Percentiles rank a stretch among this genome's conserved stretches.
Conservation (phyloP, 805 yeast species). For the Yarrowia divulgata region DNA sequence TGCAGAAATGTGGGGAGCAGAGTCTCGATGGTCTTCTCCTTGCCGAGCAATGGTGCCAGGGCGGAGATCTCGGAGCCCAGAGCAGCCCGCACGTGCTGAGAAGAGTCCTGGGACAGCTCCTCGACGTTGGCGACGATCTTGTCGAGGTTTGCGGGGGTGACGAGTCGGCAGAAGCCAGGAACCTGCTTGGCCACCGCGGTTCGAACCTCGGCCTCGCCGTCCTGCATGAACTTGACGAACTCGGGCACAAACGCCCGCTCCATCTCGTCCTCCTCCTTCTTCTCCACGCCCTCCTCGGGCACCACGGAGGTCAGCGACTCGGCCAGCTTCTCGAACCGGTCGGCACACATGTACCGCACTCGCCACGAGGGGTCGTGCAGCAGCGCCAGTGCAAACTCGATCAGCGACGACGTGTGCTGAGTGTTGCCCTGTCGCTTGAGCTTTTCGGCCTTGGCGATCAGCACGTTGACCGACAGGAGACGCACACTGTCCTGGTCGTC, state of each 20-base stretch:
- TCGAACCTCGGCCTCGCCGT: conserved; percentile 95
- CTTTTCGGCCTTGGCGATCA: conserved; percentile 71
- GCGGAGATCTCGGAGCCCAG: conserved; percentile 88
- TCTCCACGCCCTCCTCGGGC: conserved; percentile 21
- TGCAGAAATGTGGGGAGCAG: conserved; percentile 86
- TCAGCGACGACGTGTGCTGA: conserved; percentile 46
- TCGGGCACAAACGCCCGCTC: conserved; percentile 69
- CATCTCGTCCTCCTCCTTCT: conserved; percentile 56
- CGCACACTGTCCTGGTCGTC: conserved; percentile 97
- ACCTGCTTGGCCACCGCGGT: conserved; percentile 92
- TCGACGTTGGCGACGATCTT: conserved; percentile 85
- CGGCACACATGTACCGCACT: conserved; percentile 98
- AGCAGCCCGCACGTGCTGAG: conserved; percentile 92
- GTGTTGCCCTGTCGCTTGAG: conserved; percentile 46
- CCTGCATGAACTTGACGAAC: conserved; percentile 80
- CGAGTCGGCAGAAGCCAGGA: conserved; percentile 57
- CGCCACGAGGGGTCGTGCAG: conserved; percentile 95
- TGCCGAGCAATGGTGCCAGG: conserved; percentile 83
- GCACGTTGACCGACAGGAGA: conserved; percentile 83
- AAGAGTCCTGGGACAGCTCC: conserved; percentile 84
- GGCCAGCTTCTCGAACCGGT: conserved; percentile 80
- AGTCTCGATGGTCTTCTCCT: conserved; percentile 80
- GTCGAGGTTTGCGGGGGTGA: conserved; percentile 60
- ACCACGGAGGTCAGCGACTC: conserved; percentile 55
- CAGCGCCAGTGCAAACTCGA: conserved; percentile 64